Percentiles rank a stretch among this genome's conserved stretches.
These are phyloP conservation scores for Boletus tomentosulus DNA, from an alignment of 768 basidiomycete species.

Conservation along the genomic window DNA sequence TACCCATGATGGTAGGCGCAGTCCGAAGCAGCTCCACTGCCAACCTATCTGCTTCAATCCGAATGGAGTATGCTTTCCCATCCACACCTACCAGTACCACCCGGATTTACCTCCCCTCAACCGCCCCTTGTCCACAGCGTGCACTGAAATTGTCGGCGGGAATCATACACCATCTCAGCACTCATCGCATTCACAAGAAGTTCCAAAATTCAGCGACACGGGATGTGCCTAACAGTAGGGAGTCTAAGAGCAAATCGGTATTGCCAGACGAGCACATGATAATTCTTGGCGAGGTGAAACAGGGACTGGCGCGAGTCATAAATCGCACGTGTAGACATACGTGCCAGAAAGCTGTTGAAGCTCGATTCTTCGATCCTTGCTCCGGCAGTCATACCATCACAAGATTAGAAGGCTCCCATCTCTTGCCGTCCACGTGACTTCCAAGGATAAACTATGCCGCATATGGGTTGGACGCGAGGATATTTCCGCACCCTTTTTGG, in stretches of 20 bases:
- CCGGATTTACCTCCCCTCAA: not conserved
- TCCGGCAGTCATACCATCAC: not conserved
- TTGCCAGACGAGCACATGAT: not conserved
- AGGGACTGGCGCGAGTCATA: too few species aligned
- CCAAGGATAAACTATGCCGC: not conserved
- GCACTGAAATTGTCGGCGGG: not conserved
- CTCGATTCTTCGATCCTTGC: not conserved
- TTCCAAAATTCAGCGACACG: too few species aligned
- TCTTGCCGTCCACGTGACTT: not conserved
- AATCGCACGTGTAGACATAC: too few species aligned
- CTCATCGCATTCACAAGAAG: not conserved
- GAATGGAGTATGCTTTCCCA: too few species aligned
- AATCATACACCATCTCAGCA: not conserved
- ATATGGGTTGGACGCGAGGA: not conserved
- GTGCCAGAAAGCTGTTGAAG: not conserved
- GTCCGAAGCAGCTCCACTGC: too few species aligned
- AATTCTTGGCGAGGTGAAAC: not conserved
- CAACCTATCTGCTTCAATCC: too few species aligned
- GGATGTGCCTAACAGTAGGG: too few species aligned
- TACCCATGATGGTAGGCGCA: too few species aligned
- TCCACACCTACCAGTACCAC: too few species aligned
- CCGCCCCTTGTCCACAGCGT: not conserved
- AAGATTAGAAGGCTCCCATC: not conserved
- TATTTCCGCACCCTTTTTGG: too few species aligned
- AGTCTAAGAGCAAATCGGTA: not conserved